Conservation (phyloP, 202 grass and related monocot genomes). For the Panicum virgatum region DNA sequence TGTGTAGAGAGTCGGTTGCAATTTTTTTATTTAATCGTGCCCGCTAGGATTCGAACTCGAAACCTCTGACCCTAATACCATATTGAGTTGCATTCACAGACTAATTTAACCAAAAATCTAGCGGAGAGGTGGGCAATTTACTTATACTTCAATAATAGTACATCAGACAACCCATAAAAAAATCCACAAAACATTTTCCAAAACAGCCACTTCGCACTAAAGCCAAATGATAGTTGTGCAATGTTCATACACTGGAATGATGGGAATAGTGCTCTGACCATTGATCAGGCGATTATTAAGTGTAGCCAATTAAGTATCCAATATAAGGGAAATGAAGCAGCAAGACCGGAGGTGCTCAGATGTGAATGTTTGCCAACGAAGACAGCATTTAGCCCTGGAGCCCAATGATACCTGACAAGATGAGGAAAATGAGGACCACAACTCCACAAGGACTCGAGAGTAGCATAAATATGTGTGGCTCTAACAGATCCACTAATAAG, state of each 20-base stretch:
- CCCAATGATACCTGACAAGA: constrained; percentile 65
- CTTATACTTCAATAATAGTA: too few relatives aligned
- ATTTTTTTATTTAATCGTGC: too few relatives aligned
- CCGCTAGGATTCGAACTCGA: too few relatives aligned
- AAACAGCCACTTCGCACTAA: not conserved
- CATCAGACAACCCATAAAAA: too few relatives aligned
- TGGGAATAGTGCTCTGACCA: constrained; percentile 18
- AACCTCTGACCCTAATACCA: too few relatives aligned
- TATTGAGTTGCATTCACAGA: too few relatives aligned
- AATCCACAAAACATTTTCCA: not conserved
- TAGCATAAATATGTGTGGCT: not conserved
- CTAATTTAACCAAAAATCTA: too few relatives aligned
- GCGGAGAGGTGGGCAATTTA: too few relatives aligned
- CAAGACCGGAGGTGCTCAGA: not conserved
- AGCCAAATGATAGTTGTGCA: constrained; percentile 1
- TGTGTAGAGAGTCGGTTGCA: too few relatives aligned
- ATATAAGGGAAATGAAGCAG: not conserved
- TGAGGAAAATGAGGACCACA: not conserved
- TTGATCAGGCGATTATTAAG: constrained; percentile 40
- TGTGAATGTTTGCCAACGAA: not conserved
- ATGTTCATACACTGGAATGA: constrained; percentile 11
- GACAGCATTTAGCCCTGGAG: constrained; percentile 52
- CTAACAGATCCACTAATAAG: not conserved
- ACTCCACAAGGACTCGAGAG: not conserved
- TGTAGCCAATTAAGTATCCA: not conserved